phyloP scores from a whole-genome alignment of 2,329 filamentous ascomycete genomes.

The Cordyceps cateniannulata region DNA sequence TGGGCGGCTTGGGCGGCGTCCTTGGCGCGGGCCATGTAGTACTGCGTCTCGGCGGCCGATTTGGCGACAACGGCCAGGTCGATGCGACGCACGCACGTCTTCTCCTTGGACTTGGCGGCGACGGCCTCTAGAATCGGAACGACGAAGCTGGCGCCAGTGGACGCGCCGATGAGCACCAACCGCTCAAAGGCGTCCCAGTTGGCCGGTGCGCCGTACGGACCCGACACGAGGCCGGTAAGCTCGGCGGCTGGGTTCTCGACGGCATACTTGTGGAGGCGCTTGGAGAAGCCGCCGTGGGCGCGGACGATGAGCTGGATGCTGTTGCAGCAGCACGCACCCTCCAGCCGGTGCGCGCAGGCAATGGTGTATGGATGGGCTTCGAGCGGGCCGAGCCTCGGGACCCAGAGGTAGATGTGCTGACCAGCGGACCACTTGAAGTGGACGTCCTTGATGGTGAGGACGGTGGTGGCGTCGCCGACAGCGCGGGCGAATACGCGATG shows the following conservation, averaged over 20 bases:
- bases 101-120: slow-evolving; percentile 30
- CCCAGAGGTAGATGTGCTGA: slow-evolving; percentile 56
- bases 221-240: slow-evolving; percentile 40
- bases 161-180: slow-evolving; percentile 53
- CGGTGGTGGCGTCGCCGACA: slow-evolving; percentile 45
- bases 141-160: slow-evolving; percentile 57
- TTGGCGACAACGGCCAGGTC: slow-evolving; percentile 47
- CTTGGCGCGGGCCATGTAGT: slow-evolving; percentile 45
- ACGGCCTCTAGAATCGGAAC: slow-evolving; percentile 53
- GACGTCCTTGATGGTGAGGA: slow-evolving; percentile 53
- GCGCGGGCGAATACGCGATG: slow-evolving; percentile 44
- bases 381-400: slow-evolving; percentile 45
- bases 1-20: slow-evolving; percentile 35
- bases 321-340: slow-evolving; percentile 49
- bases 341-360: slow-evolving; percentile 45
- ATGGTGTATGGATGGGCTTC: slow-evolving; percentile 58
- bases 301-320: slow-evolving; percentile 54
- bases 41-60: slow-evolving; percentile 47
- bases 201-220: slow-evolving; percentile 50
- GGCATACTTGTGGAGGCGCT: slow-evolving; percentile 43
- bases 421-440: slow-evolving; percentile 54
- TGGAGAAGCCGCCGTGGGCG: slow-evolving; percentile 51
- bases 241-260: slow-evolving; percentile 27
- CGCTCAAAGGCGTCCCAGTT: slow-evolving; percentile 54
- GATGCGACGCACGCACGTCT: slow-evolving; percentile 45